These are phyloP conservation scores for Thyridium curvatum DNA, from an alignment of 2,329 filamentous ascomycete genomes.

Conservation along the genomic window DNA sequence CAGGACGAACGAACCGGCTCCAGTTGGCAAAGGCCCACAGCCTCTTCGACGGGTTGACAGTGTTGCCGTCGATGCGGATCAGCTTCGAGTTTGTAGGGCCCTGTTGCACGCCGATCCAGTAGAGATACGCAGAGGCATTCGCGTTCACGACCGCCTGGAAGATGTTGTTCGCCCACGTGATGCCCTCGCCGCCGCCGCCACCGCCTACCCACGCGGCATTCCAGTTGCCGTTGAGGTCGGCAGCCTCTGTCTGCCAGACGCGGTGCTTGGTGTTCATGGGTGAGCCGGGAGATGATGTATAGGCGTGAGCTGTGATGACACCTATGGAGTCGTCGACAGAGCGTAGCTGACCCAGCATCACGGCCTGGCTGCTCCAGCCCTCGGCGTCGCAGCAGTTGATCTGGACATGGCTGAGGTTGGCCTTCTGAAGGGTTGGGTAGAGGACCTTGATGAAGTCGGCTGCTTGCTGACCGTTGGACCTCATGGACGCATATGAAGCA, in stretches of 20 bases:
- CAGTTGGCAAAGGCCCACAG: constrained; percentile 22
- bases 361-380: constrained; percentile 30
- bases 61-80: constrained; percentile 11
- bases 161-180: constrained; percentile 40
- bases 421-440: constrained; percentile 30
- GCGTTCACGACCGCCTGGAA: constrained; percentile 32
- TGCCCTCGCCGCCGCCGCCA: constrained; percentile 31
- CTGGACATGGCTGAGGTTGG: constrained; percentile 23
- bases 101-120: constrained; percentile 27
- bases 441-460: constrained; percentile 33
- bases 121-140: constrained; percentile 37
- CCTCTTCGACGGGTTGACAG: constrained; percentile 14
- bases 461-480: constrained; percentile 27
- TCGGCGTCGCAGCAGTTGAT: constrained; percentile 38
- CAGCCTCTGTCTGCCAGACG: constrained; percentile 39
- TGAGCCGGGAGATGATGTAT: constrained; percentile 24
- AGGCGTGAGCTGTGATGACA: constrained; percentile 32
- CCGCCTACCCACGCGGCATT: constrained; percentile 28
- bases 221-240: constrained; percentile 27
- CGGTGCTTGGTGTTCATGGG: constrained; percentile 27
- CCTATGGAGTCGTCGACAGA: constrained; percentile 26
- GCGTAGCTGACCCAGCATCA: constrained; percentile 24
- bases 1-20: constrained; percentile 21
- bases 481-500: constrained; percentile 13
- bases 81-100: constrained; percentile 19